A percentile compares a stretch with the other conserved stretches of the same genome.
phyloP scores from a whole-genome alignment of 306 rosid genomes.

The Canavalia ensiformis region DNA sequence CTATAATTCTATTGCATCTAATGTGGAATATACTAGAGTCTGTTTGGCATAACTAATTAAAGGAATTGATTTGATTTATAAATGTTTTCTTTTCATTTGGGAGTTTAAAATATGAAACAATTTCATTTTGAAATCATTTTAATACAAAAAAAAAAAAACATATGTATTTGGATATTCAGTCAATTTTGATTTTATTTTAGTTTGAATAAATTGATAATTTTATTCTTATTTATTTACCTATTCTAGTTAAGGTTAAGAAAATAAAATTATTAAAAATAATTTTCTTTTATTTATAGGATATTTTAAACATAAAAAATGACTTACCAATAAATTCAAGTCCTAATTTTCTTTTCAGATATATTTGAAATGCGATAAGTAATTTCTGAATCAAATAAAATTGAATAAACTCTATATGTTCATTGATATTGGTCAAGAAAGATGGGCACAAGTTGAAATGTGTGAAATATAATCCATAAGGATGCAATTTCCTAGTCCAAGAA shows the following conservation, averaged over 20 bases:
- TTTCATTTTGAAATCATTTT: neutral
- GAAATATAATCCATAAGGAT: neutral
- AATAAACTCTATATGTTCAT: neutral
- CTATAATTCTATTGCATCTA: constrained; percentile 2
- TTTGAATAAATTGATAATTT: neutral
- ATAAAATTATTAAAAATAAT: neutral
- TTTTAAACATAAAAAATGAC: neutral
- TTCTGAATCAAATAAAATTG: neutral
- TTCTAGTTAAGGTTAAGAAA: neutral
- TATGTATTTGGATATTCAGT: neutral
- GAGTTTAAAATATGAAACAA: constrained; percentile 6
- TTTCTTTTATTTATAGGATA: neutral
- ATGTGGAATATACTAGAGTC: neutral
- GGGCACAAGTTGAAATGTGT: constrained; percentile 40
- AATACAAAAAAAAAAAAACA: neutral
- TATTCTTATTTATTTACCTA: neutral
- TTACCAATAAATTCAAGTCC: neutral
- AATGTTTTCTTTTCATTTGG: neutral
- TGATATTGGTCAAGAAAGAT: constrained; percentile 34
- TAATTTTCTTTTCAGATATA: neutral
- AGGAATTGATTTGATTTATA: neutral
- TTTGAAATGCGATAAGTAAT: neutral
- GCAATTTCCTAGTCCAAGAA: constrained; percentile 23
- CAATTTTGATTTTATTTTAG: neutral
- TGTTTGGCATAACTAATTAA: neutral